Base-by-base conservation (phyloP, 345 rosid genomes). In the Iberis pinnata region DNA sequence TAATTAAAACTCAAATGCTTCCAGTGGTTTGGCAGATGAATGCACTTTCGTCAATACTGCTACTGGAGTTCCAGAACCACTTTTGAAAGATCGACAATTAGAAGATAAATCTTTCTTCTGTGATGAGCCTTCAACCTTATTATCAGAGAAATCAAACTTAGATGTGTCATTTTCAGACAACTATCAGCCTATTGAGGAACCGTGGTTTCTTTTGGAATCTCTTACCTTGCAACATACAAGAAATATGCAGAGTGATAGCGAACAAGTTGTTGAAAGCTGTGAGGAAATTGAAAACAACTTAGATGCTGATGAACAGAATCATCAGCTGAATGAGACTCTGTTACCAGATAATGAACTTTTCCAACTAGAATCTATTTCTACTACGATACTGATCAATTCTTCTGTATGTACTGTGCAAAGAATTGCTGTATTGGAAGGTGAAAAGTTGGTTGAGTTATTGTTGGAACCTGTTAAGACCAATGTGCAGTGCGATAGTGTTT, bases 21-120 rank as follows among this genome's bases (percentile, higher is more conserved):
- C 80, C 95, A 90, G 98, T 82, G 80, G 67, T 78, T 90, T 84
- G 78, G 80, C 98, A 90, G 98, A 81, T 90, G 73, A 76, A 66
- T 48, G 12, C 32, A 49, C 36, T 49, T 19, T 45, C 10, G 14
- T 35, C 5, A 57, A 67, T 40, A 67, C 51, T 67, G 71, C 35
- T 40, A 40, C 29, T 46, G 58, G 75, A 44, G 58, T 47, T 33
- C 63, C 80, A 13, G 57, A 59, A 51, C 68, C 59, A 33, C 67
- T 68, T 61, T 56, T 62, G 58, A 73, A 59, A 50, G 76, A 62
- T 65, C 54, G 56, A 51, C 72, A 45, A 44, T 60, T 50, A 58
- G 36, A 68, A 65, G 73, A 73, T 50, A 68, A 61, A 54, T 44
- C 73, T 55, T 47, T 53, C 65, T 22, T 43, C 43, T 20, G 46